These are phyloP conservation scores for Bruguiera parviflora DNA, from an alignment of 345 rosid genomes.

Conservation along the genomic window DNA sequence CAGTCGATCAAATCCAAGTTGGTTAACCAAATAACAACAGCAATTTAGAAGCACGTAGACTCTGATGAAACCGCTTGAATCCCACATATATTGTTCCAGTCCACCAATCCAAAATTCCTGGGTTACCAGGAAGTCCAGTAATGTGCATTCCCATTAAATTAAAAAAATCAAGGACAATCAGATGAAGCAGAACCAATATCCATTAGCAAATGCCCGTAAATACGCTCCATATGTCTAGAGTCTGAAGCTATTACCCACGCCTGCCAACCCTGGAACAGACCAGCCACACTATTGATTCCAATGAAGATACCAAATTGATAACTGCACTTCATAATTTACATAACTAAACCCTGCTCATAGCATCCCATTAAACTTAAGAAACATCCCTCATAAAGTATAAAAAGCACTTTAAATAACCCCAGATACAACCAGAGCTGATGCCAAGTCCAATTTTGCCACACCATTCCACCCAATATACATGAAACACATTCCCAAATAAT, in stretches of 20 bases:
- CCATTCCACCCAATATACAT: constrained; percentile 18
- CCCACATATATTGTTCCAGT: constrained; percentile 12
- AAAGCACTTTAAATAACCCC: constrained; percentile 8
- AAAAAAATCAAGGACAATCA: constrained; percentile 8
- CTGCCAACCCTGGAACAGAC: constrained; percentile 10
- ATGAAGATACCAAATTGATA: constrained; percentile 3
- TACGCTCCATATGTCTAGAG: constrained; percentile 11
- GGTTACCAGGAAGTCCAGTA: constrained; percentile 15
- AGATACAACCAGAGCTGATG: constrained; percentile 12
- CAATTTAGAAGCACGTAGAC: neutral
- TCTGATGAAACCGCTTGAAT: neutral
- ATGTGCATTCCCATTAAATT: constrained; percentile 14
- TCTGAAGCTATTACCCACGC: constrained; percentile 13
- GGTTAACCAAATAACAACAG: neutral
- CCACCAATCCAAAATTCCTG: constrained; percentile 13
- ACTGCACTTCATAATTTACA: constrained; percentile 10
- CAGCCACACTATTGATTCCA: neutral
- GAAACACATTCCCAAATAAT: constrained; percentile 4
- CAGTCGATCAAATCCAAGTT: neutral
- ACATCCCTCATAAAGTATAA: constrained; percentile 12
- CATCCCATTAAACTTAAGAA: constrained; percentile 7
- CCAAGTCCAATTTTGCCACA: constrained; percentile 12
- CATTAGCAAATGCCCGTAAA: constrained; percentile 19
- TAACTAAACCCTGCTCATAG: constrained; percentile 1
- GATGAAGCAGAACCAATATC: constrained; percentile 8